Conservation (phyloP, 2,329 filamentous ascomycete genomes). For the Parascedosporium putredinis region DNA sequence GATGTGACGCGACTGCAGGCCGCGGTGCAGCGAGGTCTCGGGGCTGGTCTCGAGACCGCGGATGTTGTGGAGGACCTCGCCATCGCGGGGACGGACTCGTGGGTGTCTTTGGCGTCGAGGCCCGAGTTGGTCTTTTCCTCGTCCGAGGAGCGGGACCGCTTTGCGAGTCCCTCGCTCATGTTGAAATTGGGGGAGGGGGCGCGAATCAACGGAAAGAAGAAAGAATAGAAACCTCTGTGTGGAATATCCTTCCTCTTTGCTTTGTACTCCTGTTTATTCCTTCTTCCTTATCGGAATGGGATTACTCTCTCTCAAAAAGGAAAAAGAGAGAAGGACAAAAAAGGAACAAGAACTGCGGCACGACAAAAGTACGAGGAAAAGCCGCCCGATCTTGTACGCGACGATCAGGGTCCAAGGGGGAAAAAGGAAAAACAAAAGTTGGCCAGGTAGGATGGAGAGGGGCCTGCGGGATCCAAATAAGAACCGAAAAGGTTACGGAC, state of each 20-base stretch:
- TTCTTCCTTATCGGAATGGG: no score
- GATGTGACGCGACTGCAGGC: conserved; percentile 43
- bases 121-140: background rate
- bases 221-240: no score
- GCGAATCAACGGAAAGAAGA: background rate
- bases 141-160: background rate
- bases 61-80: conserved; percentile 20
- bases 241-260: no score
- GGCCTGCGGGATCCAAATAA: no score
- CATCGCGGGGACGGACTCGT: background rate
- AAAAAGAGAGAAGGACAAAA: background rate
- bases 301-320: background rate
- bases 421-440: no score
- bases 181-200: background rate
- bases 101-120: background rate
- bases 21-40: conserved; percentile 39
- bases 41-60: conserved; percentile 38
- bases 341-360: no score
- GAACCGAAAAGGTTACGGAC: no score
- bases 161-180: conserved; percentile 1
- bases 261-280: no score
- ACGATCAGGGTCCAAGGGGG: no score
- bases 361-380: no score
- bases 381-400: no score
- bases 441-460: no score